Evolutionary conservation across 2,329 filamentous ascomycete species (phyloP).

Genomic region (Cytospora mali): DNA sequence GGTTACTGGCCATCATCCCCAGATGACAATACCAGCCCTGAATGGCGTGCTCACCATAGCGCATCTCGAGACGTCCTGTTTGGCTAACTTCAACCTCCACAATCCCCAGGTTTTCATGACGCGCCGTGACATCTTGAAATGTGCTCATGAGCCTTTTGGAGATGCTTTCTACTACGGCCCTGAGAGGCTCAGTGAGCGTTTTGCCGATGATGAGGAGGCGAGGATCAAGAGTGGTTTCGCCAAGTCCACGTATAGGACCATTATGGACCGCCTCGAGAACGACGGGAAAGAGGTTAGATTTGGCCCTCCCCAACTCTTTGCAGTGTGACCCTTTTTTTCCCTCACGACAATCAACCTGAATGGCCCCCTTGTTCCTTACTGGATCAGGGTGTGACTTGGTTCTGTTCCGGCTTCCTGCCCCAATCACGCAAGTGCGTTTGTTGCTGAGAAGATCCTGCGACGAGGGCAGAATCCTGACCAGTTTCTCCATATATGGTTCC

Average conservation of each 20-base stretch:
- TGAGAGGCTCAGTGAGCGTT: slow-evolving; percentile 80
- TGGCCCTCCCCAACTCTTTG: slow-evolving; percentile 22
- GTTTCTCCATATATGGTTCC: not conserved
- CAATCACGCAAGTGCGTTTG: slow-evolving; percentile 16
- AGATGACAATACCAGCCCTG: slow-evolving; percentile 20
- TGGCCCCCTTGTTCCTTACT: not conserved
- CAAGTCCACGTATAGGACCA: slow-evolving; percentile 72
- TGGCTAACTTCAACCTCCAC: slow-evolving; percentile 4
- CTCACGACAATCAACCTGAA: not conserved
- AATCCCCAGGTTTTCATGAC: slow-evolving; percentile 90
- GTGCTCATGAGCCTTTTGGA: slow-evolving; percentile 93
- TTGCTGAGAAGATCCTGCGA: not conserved
- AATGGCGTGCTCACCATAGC: slow-evolving; percentile 28
- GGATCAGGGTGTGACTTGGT: not conserved
- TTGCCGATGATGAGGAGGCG: slow-evolving; percentile 64
- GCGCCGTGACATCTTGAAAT: slow-evolving; percentile 76
- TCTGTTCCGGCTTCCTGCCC: slow-evolving; percentile 5
- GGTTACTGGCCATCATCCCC: slow-evolving; percentile 12
- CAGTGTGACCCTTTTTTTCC: slow-evolving; percentile 29
- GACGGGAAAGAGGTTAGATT: slow-evolving; percentile 71
- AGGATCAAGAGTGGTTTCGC: slow-evolving; percentile 66
- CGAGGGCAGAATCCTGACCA: not conserved
- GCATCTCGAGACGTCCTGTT: slow-evolving; percentile 6
- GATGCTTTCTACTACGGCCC: slow-evolving; percentile 97
- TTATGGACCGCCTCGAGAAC: slow-evolving; percentile 74